Base-by-base conservation (phyloP, 2,329 filamentous ascomycete species). In the Xylaria sp. region DNA sequence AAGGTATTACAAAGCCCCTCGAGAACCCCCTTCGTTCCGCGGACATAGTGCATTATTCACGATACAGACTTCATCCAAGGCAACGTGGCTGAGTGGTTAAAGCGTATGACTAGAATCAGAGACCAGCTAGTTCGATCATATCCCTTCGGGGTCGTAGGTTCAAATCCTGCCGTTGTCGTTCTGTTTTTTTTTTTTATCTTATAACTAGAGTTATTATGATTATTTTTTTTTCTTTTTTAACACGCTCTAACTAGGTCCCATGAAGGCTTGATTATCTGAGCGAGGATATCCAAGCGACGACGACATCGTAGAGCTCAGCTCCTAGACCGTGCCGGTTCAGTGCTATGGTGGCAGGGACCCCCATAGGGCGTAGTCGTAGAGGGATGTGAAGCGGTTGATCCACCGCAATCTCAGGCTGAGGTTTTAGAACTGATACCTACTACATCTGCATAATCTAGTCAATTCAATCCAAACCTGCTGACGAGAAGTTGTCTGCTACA, bases 11-110 rank as follows among this genome's bases (percentile, higher is more conserved):
- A n/a, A n/a, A n/a, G n/a, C n/a, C n/a, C n/a, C n/a, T n/a, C n/a
- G n/a, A n/a, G n/a, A n/a, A n/a, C n/a, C n/a, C n/a, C 28, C 28
- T 25, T 5, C 28, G 3, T 5, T 28, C 3, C 28, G 6, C 28
- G 28, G 6, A 4, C 2, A 28, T 28, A 28, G 6, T 28, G 3
- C 6, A 28, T 5, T 28, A 13, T 12, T 28, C 31, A 36, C 20
- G 5, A 25, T 57, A 54, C 15, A 6, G 1, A 9, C 12, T 15
- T 5, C 9, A 8, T 3, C 20, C n/a, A 68, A 28, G 60, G 48
- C 59, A 57, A 67, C 55, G 59, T 60, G 67, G 55, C 64, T 60
- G 67, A 64, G 67, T 67, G 55, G 67, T 67, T 60, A 66, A 58
- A 63, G 54, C 60, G 59, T 67, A 63, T 39, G 64, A 66, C 64